Evolutionary conservation across 1,139 yeast genomes (phyloP), one percentile per base, ranked within the genome.

Genomic region (Scheffersomyces illinoinensis): DNA sequence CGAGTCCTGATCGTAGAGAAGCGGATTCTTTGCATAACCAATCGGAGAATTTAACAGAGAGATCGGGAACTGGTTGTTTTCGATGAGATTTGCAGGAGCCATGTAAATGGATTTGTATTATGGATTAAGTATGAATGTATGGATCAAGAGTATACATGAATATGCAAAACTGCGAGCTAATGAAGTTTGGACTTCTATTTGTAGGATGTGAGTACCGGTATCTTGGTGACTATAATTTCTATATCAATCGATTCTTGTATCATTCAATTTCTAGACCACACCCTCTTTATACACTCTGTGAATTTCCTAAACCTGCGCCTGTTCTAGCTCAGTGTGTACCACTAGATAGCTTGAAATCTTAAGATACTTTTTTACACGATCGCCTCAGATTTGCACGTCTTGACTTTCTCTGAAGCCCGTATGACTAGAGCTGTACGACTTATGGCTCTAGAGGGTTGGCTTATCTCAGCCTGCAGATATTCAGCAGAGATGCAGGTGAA

Each of bases 1-100:
- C 2, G 43, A 33, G 43, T 33, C 43, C 47, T 47, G 14, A 51
- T 24, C 48, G 39, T 24, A 33, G 21, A 19, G 8, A 10, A 67
- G 57, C 2, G 76, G 76, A 24, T 69, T 67, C 58, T 71, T 71
- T 47, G 72, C 60, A 56, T 72, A 72, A 2, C 76, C 76, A 4
- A 72, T 65, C 0, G 76, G 76, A 1, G 71, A 62, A 57, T 72
- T 67, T 50, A 68, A 58, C 59, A 56, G 62, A 33, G 51, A 18
- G 39, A 47, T 21, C 17, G 51, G 51, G 51, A 48, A 48, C 51
- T 48, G 51, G 24, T 48, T 48, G 26, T 48, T 48, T 20, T 20
- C n/a, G n/a, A 48, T 48, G 24, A 48, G 51, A 48, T 48, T 48
- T 20, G 24, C 51, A 48, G 51, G 51, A 33, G 43, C 14, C 43